Evolutionary conservation across 768 basidiomycete species (phyloP).

Genomic region (Auriculariales sp.): DNA sequence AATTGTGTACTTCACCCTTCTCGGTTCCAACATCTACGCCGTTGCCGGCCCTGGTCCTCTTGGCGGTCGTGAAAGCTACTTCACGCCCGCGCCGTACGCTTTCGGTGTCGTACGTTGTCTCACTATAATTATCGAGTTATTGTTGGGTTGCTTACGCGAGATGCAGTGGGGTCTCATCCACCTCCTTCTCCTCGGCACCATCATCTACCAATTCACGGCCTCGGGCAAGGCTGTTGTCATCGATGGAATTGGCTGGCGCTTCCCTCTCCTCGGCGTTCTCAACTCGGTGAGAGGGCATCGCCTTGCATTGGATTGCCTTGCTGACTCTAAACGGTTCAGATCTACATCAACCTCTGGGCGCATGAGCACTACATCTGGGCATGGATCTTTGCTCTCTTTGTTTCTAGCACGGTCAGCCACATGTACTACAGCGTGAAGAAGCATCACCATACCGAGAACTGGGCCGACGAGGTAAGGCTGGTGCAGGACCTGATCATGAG

Average conservation of each 20-base stretch:
- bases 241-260: slow-evolving; percentile 83
- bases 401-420: slow-evolving; percentile 65
- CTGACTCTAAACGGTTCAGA: too few species aligned
- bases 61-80: slow-evolving; percentile 75
- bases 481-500: neutral
- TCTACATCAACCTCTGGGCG: slow-evolving; percentile 85
- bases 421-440: slow-evolving; percentile 95
- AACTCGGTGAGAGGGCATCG: too few species aligned
- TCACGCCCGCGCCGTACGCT: slow-evolving; percentile 89
- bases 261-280: slow-evolving; percentile 74
- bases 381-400: slow-evolving; percentile 78
- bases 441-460: slow-evolving; percentile 46
- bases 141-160: neutral
- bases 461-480: slow-evolving; percentile 44
- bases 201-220: slow-evolving; percentile 82
- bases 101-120: slow-evolving; percentile 56
- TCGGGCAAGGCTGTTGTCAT: slow-evolving; percentile 64
- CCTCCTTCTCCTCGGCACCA: slow-evolving; percentile 74
- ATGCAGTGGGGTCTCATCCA: slow-evolving; percentile 61
- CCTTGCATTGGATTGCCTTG: too few species aligned
- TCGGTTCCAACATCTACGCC: slow-evolving; percentile 85
- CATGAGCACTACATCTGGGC: slow-evolving; percentile 60
- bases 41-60: slow-evolving; percentile 62
- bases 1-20: slow-evolving; percentile 66
- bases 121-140: neutral